A percentile compares a stretch with the other conserved stretches of the same genome.
Evolutionary conservation across 2,329 filamentous ascomycete genomes (phyloP).

Genomic region (Zasmidium cellare): DNA sequence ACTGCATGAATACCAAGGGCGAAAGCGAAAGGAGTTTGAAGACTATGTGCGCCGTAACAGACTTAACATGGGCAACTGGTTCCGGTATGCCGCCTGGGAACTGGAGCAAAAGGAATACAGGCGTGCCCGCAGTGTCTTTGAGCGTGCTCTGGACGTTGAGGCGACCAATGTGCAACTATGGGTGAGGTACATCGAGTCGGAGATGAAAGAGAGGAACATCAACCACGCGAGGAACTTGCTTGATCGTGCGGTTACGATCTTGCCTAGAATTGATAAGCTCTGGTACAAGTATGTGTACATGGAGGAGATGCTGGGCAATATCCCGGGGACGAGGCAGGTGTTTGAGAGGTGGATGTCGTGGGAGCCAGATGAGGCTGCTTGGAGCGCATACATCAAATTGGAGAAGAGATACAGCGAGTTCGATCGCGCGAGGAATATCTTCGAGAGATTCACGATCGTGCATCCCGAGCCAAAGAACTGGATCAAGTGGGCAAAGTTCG

Average conservation of each 20-base stretch:
- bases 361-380: conserved; percentile 94
- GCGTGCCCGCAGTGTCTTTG: conserved; percentile 88
- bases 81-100: conserved; percentile 96
- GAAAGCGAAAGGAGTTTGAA: conserved; percentile 95
- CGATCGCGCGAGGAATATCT: conserved; percentile 85
- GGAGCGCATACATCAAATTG: conserved; percentile 94
- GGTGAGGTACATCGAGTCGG: conserved; percentile 91
- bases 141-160: conserved; percentile 89
- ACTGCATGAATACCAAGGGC: conserved; percentile 93
- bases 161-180: conserved; percentile 82
- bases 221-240: conserved; percentile 94
- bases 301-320: conserved; percentile 96
- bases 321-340: conserved; percentile 86
- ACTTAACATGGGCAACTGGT: conserved; percentile 98
- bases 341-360: conserved; percentile 99
- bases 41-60: conserved; percentile 95
- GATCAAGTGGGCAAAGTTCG: conserved; percentile 98
- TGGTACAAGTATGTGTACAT: conserved; percentile 99
- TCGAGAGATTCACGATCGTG: conserved; percentile 84
- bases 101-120: conserved; percentile 97
- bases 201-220: conserved; percentile 95
- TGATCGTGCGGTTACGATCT: conserved; percentile 88
- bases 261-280: conserved; percentile 89
- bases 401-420: conserved; percentile 95
- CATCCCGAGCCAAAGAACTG: conserved; percentile 94